Evolutionary conservation across 202 grass and related monocot species (phyloP).

Genomic region (Musa balbisiana): DNA sequence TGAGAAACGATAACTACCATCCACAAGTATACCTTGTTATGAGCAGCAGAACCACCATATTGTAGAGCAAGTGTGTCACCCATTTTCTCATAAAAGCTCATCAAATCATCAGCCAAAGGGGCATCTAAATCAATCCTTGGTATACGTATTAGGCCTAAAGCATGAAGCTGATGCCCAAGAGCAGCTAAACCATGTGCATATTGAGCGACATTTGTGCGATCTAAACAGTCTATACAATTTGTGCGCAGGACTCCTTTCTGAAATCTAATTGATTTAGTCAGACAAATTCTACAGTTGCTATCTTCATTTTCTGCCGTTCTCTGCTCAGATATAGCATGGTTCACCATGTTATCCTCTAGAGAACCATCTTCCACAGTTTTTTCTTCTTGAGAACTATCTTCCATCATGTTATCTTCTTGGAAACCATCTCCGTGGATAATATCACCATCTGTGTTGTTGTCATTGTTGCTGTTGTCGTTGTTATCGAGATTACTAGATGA

Average conservation of each 20-base stretch:
- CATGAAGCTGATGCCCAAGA: constrained; percentile 68
- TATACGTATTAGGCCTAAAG: constrained; percentile 39
- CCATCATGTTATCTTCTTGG: constrained; percentile 29
- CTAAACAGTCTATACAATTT: constrained; percentile 94
- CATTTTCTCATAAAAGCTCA: constrained; percentile 81
- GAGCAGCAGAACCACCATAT: constrained; percentile 84
- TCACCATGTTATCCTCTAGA: constrained; percentile 49
- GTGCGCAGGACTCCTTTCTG: constrained; percentile 78
- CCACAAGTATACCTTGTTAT: constrained; percentile 70
- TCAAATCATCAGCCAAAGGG: constrained; percentile 68
- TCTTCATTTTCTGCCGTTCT: constrained; percentile 41
- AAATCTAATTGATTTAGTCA: constrained; percentile 46
- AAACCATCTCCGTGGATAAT: constrained; percentile 26
- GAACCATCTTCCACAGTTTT: constrained; percentile 33
- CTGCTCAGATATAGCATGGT: constrained; percentile 49
- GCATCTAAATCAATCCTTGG: constrained; percentile 62
- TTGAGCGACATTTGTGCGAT: constrained; percentile 96
- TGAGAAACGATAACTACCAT: not conserved
- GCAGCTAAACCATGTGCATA: constrained; percentile 88
- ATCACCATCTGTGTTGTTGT: not conserved
- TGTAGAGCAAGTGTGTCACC: constrained; percentile 84
- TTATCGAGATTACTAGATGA: constrained; percentile 28
- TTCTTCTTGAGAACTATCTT: constrained; percentile 25
- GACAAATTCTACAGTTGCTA: constrained; percentile 29
- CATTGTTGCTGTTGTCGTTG: constrained; percentile 33